Evolutionary conservation across 2,329 filamentous ascomycete species (phyloP).

Genomic region (Madurella fahalii): DNA sequence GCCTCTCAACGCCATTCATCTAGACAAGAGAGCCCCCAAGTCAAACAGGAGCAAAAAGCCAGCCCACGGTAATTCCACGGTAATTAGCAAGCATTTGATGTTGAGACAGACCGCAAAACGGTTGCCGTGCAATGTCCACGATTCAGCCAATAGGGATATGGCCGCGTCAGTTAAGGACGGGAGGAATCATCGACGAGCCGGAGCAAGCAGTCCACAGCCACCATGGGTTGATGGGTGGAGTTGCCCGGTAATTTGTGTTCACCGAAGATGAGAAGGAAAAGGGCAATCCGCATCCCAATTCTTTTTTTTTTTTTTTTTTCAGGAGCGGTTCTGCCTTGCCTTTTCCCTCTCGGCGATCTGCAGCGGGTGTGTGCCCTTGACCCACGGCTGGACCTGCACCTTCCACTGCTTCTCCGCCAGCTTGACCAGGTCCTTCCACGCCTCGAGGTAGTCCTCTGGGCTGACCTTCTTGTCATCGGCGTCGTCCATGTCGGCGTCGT

Average conservation of each 20-base stretch:
- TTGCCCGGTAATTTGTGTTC: not conserved
- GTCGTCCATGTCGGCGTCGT: constrained; percentile 42
- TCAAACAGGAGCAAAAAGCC: constrained; percentile 8
- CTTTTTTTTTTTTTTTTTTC: not conserved
- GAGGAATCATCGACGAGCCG: constrained; percentile 1
- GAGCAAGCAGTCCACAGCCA: not conserved
- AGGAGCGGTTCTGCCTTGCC: constrained; percentile 6
- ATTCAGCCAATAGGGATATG: not conserved
- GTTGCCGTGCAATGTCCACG: not conserved
- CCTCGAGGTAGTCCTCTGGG: constrained; percentile 58
- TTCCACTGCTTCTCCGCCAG: constrained; percentile 61
- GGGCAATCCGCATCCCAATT: too few relatives aligned
- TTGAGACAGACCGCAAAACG: not conserved
- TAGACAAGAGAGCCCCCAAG: constrained; percentile 18
- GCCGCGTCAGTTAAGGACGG: not conserved
- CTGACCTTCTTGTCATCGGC: constrained; percentile 46
- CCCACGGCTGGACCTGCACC: constrained; percentile 45
- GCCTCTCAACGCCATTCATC: constrained; percentile 21
- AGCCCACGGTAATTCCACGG: not conserved
- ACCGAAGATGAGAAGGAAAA: not conserved
- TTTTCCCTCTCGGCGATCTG: constrained; percentile 18
- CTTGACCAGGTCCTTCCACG: constrained; percentile 63
- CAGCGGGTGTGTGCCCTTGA: constrained; percentile 28
- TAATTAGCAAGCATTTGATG: not conserved
- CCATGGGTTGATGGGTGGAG: not conserved